Evolutionary conservation across 2,329 filamentous ascomycete genomes (phyloP).

Genomic region (Trichoderma sp.): DNA sequence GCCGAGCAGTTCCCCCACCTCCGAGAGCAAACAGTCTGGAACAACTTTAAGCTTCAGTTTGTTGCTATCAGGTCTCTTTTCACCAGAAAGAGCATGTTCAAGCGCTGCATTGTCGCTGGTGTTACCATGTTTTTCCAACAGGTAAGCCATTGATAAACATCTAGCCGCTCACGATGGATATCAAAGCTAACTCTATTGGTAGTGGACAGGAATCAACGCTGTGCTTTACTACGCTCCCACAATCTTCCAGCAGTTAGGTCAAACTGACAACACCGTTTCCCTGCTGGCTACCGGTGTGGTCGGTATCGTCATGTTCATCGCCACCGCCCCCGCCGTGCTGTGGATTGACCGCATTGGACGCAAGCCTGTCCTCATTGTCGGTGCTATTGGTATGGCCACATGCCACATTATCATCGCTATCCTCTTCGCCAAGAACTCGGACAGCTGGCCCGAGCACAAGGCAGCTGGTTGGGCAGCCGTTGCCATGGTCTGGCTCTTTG

Average conservation of each 20-base stretch:
- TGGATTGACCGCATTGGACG: slow-evolving; percentile 64
- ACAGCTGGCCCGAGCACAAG: slow-evolving; percentile 53
- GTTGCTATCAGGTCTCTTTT: slow-evolving; percentile 78
- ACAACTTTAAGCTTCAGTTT: slow-evolving; percentile 70
- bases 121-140: slow-evolving; percentile 60
- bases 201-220: slow-evolving; percentile 49
- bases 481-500: slow-evolving; percentile 70
- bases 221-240: slow-evolving; percentile 67
- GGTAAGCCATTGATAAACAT: not conserved
- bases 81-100: slow-evolving; percentile 68
- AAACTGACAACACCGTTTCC: slow-evolving; percentile 48
- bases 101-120: slow-evolving; percentile 60
- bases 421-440: slow-evolving; percentile 62
- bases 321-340: slow-evolving; percentile 63
- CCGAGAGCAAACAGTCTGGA: slow-evolving; percentile 56
- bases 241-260: slow-evolving; percentile 66
- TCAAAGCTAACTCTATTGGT: not conserved
- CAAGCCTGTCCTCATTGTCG: slow-evolving; percentile 59
- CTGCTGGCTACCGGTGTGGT: slow-evolving; percentile 69
- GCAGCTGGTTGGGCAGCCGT: slow-evolving; percentile 68
- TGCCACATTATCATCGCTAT: slow-evolving; percentile 70
- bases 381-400: slow-evolving; percentile 65
- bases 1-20: slow-evolving; percentile 66
- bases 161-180: no score
- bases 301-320: slow-evolving; percentile 66